These are phyloP conservation scores for Sorghum bicolor DNA, from an alignment of 176 grass and related monocot species.

Conservation along the genomic window Sorghum_bicolor_NCBIv3 NC_012874.2:26438001-26438500, in stretches of 20 bases:
- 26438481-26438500: too few species aligned
- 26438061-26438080: constrained; percentile 28
- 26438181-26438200: neutral
- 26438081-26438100: constrained; percentile 21
- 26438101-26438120: neutral
- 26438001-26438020: neutral
- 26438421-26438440: neutral
- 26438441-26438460: too few species aligned
- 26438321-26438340: constrained; percentile 3
- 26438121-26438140: constrained; percentile 22
- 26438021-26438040: constrained; percentile 15
- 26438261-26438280: neutral
- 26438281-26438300: neutral
- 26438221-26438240: neutral
- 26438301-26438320: constrained; percentile 41
- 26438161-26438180: neutral
- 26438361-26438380: constrained; percentile 4
- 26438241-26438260: neutral
- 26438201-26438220: constrained; percentile 9
- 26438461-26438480: too few species aligned
- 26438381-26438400: constrained; percentile 10
- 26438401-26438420: neutral
- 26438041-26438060: neutral
- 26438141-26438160: neutral
- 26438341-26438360: neutral